These are phyloP conservation scores for Pythium guiyangense DNA, from an alignment of 352 stramenopile genomes.

Conservation along the genomic window DNA sequence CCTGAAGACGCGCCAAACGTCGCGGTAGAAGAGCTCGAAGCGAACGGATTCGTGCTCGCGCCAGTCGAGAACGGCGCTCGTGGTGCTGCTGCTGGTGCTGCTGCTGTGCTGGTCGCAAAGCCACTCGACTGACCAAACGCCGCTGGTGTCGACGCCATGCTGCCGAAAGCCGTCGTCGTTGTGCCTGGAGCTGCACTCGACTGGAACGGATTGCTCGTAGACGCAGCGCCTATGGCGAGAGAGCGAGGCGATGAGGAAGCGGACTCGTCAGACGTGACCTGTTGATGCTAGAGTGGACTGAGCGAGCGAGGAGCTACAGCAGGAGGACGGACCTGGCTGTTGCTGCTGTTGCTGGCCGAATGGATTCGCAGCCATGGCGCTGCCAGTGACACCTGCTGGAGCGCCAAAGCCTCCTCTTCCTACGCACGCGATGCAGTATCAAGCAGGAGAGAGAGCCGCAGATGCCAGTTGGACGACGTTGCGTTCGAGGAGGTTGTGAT, in stretches of 20 bases:
- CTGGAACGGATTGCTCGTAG: conserved; percentile 3
- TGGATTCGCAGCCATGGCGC: conserved; percentile 17
- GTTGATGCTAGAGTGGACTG: neutral
- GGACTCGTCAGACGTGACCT: neutral
- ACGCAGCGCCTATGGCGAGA: neutral
- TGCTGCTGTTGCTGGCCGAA: conserved; percentile 33
- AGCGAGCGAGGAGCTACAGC: neutral
- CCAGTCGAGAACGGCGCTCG: conserved; percentile 1
- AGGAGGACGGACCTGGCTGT: conserved; percentile 29
- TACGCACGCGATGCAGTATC: neutral
- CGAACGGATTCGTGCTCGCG: conserved; percentile 12
- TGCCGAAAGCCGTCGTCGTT: conserved; percentile 26
- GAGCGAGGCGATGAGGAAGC: neutral
- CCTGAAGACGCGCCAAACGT: conserved; percentile 4
- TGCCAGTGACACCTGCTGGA: neutral
- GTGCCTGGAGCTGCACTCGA: conserved; percentile 3
- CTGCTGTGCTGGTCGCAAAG: conserved; percentile 5
- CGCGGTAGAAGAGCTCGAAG: neutral
- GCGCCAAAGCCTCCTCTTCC: conserved; percentile 9
- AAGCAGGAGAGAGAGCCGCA: neutral
- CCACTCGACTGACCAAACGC: conserved; percentile 29
- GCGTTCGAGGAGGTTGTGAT: too few species aligned
- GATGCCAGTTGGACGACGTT: neutral
- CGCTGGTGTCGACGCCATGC: neutral
- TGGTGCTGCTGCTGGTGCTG: neutral